Base-by-base conservation (phyloP, 306 rosid genomes). In the Vigna radiata region DNA sequence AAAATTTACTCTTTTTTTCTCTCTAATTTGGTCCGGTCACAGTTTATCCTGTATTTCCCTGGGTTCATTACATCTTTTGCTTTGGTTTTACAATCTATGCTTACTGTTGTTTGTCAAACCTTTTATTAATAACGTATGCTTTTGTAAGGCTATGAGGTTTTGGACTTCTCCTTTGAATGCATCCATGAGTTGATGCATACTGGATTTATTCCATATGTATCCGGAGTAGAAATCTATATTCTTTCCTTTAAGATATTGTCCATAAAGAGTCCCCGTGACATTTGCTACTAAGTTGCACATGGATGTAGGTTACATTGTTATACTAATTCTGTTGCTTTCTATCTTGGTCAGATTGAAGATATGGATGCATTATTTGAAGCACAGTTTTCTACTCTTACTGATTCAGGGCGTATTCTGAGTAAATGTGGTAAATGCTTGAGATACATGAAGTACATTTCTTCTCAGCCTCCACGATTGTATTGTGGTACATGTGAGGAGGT, bases 321-420 rank as follows among this genome's bases (percentile, higher is more conserved):
- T 61, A 76, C 72, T 73, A 21, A 49, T 54, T 77, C 8, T 68
- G 53, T 72, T 68, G 49, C 64, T 75, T 77, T 73, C 68, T 83
- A 56, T 68, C 55, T 86, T 77, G 69, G 78, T 73, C 94, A 94
- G 98, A 92, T 94, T 78, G 98, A 92, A 74, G 90, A 90, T 74
- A 94, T 94, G 98, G 97, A 94, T 90, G 93, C 95, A 59, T 78
- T 94, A 75, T 94, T 94, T 82, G 98, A 94, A 84, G 96, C 96
- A 19, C 98, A 94, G 52, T 94, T 94, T 84, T 94, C 98, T 59
- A 82, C 92, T 9, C 95, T 94, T 37, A 85, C 89, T 37, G 96
- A 90, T 61, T 90, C 97, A 2, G 98, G 98, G 61, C 90, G 92
- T 47, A 55, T 72, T 71, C 83, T 94, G 75, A 92, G 98, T 68